Base-by-base conservation (phyloP, 2,329 filamentous ascomycete species). In the Epichloe typhina region DNA sequence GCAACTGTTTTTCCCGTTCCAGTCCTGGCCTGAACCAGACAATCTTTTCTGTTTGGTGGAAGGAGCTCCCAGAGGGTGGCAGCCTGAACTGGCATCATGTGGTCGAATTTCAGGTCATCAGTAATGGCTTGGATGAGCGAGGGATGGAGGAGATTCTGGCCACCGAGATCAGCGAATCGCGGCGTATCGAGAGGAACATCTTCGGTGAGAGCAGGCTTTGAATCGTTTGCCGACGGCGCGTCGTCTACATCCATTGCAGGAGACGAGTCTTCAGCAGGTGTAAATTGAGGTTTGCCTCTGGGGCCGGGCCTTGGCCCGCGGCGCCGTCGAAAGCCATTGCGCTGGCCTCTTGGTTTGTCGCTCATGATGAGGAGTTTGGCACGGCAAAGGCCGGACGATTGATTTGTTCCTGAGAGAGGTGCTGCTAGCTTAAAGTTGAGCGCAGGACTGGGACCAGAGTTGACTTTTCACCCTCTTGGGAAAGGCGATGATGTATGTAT, bases 1-100 rank as follows among this genome's bases (percentile, higher is more conserved):
- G 84, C 88, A 50, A 93, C 67, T 0, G 88, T 94, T 70, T 94
- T 94, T 58, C 88, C 88, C 0, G 88, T 94, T 57, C 88, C 88
- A 1, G 88, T 94, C 70, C 86, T 90, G 48, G 88, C 88, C 66
- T 93, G 88, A 6, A 87, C 88, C 53, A 94, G 71, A 52, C 80
- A 71, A 60, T 78, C 75, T 48, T 59, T 63, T 26, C 68, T 65
- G 47, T 65, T 66, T 0, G 69, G 68, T n/a, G 69, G 67, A 11
- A 76, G 67, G 50, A 77, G 68, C 48, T 70, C 66, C 53, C 67
- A 62, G 12, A 79, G 64, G 3, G 74, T 76, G 15, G 74, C 71
- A 15, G 74, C 72, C 63, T 79, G 75, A 2, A 79, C 75, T 12
- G 75, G 73, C 52, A 73, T 76, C 75, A 78, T 77, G 61, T 70